Conservation (phyloP, 345 rosid species). For the Firmiana major region DNA sequence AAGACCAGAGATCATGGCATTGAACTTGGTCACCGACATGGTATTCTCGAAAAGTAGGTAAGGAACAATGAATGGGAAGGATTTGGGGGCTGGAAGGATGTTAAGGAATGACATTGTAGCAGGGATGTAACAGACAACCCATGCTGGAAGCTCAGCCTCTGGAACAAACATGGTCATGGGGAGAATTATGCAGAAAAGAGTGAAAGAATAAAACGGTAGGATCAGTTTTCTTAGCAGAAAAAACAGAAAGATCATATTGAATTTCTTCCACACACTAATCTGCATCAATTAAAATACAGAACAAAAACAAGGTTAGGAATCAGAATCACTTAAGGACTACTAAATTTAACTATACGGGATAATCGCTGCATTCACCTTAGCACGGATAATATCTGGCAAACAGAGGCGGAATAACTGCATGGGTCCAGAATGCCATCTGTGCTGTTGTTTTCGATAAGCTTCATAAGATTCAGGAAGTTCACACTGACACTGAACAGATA, state of each 20-base stretch:
- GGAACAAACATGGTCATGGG: conserved; percentile 98
- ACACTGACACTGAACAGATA: conserved; percentile 65
- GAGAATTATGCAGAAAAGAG: conserved; percentile 87
- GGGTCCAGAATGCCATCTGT: conserved; percentile 97
- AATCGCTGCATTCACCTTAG: conserved; percentile 46
- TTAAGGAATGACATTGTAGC: conserved; percentile 95
- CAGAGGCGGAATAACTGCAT: conserved; percentile 95
- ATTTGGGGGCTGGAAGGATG: conserved; percentile 85
- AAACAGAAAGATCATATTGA: conserved; percentile 88
- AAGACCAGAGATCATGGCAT: conserved; percentile 88
- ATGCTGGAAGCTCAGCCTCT: conserved; percentile 82
- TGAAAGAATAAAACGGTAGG: conserved; percentile 89
- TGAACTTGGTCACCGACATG: conserved; percentile 95
- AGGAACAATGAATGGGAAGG: conserved; percentile 91
- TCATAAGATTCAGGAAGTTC: conserved; percentile 94
- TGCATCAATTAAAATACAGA: conserved; percentile 33
- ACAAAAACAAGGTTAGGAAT: neutral
- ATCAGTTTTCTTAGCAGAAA: conserved; percentile 80
- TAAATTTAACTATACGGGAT: neutral
- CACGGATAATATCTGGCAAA: conserved; percentile 62
- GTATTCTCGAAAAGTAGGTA: conserved; percentile 97
- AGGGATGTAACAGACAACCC: conserved; percentile 96
- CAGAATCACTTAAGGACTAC: neutral
- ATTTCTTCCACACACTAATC: conserved; percentile 79
- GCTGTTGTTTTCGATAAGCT: conserved; percentile 93